These are phyloP conservation scores for Trypanosoma rangeli DNA, from an alignment of 208 protist species.

Conservation along the genomic window DNA sequence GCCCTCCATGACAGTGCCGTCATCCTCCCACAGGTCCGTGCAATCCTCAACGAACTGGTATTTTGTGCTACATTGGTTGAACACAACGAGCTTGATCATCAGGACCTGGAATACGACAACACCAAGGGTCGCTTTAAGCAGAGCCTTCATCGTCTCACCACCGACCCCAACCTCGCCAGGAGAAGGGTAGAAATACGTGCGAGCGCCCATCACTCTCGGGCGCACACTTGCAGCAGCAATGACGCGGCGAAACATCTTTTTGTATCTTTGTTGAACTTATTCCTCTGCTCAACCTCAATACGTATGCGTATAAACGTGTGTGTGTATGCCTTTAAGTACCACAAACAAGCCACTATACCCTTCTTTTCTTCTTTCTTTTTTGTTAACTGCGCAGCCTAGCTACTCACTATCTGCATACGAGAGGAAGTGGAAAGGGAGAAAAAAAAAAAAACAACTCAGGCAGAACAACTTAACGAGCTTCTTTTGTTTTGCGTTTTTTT, in stretches of 20 bases:
- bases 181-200: conserved; percentile 72
- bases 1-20: conserved; percentile 80
- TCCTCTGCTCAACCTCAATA: neutral
- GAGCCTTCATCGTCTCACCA: conserved; percentile 46
- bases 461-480: neutral
- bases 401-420: neutral
- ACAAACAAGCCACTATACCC: no score
- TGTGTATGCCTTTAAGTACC: no score
- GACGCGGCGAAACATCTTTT: conserved; percentile 68
- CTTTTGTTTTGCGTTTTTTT: conserved; percentile 5
- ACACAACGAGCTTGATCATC: conserved; percentile 47
- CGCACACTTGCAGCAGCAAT: conserved; percentile 11
- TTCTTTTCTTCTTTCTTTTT: neutral
- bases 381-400: neutral
- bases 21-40: conserved; percentile 79
- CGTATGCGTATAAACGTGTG: neutral
- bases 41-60: conserved; percentile 76
- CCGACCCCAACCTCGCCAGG: conserved; percentile 76
- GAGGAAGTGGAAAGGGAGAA: neutral
- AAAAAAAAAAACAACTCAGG: neutral
- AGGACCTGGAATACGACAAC: conserved; percentile 37
- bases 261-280: conserved; percentile 13
- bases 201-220: conserved; percentile 14
- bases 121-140: conserved; percentile 34
- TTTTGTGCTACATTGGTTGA: conserved; percentile 51